Percentiles rank a stretch among this genome's conserved stretches.
Conservation (phyloP, 2,329 filamentous ascomycete genomes). For the Monilinia fructicola region DNA sequence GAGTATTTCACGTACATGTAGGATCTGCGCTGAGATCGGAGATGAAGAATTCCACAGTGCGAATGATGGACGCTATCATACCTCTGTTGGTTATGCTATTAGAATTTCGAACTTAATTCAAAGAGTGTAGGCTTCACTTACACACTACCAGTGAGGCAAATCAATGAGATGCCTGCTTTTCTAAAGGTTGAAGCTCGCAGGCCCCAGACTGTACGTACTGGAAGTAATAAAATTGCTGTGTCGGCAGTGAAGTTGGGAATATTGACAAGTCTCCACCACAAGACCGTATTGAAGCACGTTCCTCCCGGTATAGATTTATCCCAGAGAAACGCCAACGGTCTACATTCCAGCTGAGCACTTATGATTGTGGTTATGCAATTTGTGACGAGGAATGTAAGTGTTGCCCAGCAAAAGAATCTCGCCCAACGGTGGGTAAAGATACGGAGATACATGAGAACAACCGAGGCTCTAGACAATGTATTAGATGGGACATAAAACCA, state of each 20-base stretch:
- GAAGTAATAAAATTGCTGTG: neutral
- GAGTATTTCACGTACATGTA: neutral
- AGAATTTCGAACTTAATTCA: neutral
- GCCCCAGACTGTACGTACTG: neutral
- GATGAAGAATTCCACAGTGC: neutral
- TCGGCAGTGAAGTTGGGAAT: neutral
- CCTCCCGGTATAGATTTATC: conserved; percentile 9
- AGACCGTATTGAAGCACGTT: neutral
- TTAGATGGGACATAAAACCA: conserved; percentile 10
- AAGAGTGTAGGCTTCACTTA: neutral
- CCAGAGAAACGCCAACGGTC: neutral
- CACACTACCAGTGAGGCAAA: conserved; percentile 4
- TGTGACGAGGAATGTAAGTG: neutral
- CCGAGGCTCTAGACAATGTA: neutral
- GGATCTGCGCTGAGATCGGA: neutral
- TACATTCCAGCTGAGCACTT: conserved; percentile 3
- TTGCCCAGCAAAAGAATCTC: conserved; percentile 4
- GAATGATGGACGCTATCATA: neutral
- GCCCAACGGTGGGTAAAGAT: neutral
- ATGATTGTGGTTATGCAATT: neutral
- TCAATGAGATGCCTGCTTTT: conserved; percentile 9
- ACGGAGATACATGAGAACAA: neutral
- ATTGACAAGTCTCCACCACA: neutral
- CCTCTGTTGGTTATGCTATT: neutral
- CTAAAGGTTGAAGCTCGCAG: neutral